Evolutionary conservation across 2,329 filamentous ascomycete species (phyloP).

Genomic region (Emmonsiellopsis sp.): DNA sequence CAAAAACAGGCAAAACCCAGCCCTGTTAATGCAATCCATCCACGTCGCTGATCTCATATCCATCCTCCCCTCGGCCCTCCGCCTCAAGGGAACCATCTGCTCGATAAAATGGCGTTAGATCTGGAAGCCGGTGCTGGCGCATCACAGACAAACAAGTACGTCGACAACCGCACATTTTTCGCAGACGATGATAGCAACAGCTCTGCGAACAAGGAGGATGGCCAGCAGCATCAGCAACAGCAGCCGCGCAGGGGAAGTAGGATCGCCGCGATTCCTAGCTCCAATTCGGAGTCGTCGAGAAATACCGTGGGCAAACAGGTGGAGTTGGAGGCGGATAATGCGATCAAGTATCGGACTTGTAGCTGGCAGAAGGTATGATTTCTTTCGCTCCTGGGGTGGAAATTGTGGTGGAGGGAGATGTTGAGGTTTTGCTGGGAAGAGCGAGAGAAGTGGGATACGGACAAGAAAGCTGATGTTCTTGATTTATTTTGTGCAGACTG

Average conservation of each 20-base stretch:
- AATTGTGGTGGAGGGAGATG: not conserved
- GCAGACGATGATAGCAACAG: constrained; percentile 17
- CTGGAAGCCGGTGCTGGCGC: constrained; percentile 11
- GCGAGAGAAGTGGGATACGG: not conserved
- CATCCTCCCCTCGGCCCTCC: constrained; percentile 14
- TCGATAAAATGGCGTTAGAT: constrained; percentile 31
- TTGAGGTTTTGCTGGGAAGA: not conserved
- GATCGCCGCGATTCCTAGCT: constrained; percentile 11
- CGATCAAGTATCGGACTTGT: constrained; percentile 87
- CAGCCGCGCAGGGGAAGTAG: constrained; percentile 8
- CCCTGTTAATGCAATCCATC: constrained; percentile 4
- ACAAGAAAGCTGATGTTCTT: not conserved
- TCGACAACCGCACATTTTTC: constrained; percentile 7
- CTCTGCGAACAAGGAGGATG: constrained; percentile 14
- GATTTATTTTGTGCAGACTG: constrained; percentile 47
- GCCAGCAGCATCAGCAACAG: constrained; percentile 21
- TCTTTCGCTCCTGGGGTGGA: not conserved
- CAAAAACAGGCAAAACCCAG: not conserved
- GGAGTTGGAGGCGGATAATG: constrained; percentile 64
- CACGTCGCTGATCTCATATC: constrained; percentile 4
- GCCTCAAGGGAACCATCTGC: constrained; percentile 27
- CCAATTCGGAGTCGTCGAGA: constrained; percentile 29
- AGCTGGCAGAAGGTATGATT: constrained; percentile 72
- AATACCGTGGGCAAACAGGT: constrained; percentile 57
- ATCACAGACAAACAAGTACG: constrained; percentile 1